Evolutionary conservation across 257 asterid species (phyloP).

Genomic region (Jasminum sambac): DNA sequence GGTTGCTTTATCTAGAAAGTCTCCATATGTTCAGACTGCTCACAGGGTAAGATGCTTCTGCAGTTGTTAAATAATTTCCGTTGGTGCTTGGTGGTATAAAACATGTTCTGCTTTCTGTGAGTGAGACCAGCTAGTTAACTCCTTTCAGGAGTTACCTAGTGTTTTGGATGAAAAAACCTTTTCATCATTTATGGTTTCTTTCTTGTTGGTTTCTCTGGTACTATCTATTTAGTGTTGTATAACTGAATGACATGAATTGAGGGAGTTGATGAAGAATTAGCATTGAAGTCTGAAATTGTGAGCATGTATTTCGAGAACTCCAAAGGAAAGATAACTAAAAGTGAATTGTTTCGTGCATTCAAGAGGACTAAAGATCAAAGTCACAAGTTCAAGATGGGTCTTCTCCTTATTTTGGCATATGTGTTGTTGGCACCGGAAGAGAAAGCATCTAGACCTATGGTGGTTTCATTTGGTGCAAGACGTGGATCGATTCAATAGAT

Average conservation of each 20-base stretch:
- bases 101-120: slow-evolving; percentile 18
- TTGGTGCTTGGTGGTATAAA: background rate
- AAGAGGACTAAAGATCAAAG: too few relatives aligned
- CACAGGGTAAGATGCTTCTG: slow-evolving; percentile 69
- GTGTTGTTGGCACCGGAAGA: too few relatives aligned
- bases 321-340: too few relatives aligned
- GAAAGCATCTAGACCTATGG: too few relatives aligned
- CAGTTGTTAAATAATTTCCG: slow-evolving; percentile 8
- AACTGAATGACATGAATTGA: background rate
- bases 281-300: too few relatives aligned
- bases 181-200: background rate
- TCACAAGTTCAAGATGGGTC: too few relatives aligned
- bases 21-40: slow-evolving; percentile 98
- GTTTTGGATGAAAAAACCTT: background rate
- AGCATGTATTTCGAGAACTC: too few relatives aligned
- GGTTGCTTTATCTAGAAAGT: slow-evolving; percentile 99
- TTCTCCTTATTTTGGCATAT: too few relatives aligned
- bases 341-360: too few relatives aligned
- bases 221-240: background rate
- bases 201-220: background rate
- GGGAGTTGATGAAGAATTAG: too few relatives aligned
- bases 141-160: background rate
- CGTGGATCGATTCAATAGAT: too few relatives aligned
- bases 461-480: too few relatives aligned
- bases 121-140: slow-evolving; percentile 15